Evolutionary conservation across 176 grass and related monocot species (phyloP).

Genomic region (Carex cristatella): DNA sequence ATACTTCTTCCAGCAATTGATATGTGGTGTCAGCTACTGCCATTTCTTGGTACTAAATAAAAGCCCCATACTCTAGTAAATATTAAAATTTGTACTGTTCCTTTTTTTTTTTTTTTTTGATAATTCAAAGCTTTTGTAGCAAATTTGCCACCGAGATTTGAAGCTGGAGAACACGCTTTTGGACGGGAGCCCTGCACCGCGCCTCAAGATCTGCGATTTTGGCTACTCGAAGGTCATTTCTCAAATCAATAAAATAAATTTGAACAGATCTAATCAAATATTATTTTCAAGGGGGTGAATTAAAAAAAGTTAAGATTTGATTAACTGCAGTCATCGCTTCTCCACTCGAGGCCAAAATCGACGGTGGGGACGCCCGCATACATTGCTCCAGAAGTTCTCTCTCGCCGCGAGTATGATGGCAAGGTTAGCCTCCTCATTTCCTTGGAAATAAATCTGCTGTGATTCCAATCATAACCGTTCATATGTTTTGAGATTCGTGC

Average conservation of each 20-base stretch:
- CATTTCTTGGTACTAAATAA: constrained; percentile 49
- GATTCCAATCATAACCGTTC: too few relatives aligned
- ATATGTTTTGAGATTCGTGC: too few relatives aligned
- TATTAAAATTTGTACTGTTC: neutral
- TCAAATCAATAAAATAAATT: neutral
- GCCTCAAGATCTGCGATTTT: constrained; percentile 86
- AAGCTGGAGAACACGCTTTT: constrained; percentile 76
- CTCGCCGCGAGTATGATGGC: constrained; percentile 60
- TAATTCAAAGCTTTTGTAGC: constrained; percentile 31
- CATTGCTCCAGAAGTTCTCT: constrained; percentile 71
- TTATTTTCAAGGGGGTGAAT: neutral
- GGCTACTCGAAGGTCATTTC: constrained; percentile 67
- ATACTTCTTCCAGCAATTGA: constrained; percentile 85
- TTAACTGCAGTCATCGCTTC: constrained; percentile 56
- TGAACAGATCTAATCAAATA: neutral
- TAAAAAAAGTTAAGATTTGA: constrained; percentile 8
- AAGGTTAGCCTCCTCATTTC: constrained; percentile 31
- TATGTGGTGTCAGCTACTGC: constrained; percentile 69
- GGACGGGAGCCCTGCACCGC: constrained; percentile 48
- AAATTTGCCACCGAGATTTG: constrained; percentile 91
- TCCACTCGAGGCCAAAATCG: constrained; percentile 86
- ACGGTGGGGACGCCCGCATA: constrained; percentile 77
- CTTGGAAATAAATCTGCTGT: too few relatives aligned
- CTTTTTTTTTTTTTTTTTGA: constrained; percentile 30
- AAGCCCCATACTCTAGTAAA: neutral